Conservation (phyloP, 2,329 filamentous ascomycete genomes). For the Aspergillus sp. region DNA sequence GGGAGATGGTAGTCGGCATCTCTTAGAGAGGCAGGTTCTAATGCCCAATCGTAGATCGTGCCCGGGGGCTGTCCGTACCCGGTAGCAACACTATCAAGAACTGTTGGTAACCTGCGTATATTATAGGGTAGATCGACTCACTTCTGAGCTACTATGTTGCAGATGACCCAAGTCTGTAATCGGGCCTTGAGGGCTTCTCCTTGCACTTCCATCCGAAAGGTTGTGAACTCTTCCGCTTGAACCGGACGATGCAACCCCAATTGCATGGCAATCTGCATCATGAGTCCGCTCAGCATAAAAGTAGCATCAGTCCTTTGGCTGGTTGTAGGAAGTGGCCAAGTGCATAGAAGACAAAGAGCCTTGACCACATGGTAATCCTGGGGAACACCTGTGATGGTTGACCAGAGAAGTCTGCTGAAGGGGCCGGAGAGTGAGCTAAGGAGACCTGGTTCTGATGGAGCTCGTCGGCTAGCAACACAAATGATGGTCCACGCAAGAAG, state of each 20-base stretch:
- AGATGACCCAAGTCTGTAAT: constrained; percentile 61
- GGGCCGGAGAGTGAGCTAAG: constrained; percentile 47
- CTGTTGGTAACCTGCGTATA: constrained; percentile 7
- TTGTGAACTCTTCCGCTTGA: constrained; percentile 52
- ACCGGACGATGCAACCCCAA: constrained; percentile 59
- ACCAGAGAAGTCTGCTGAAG: constrained; percentile 55
- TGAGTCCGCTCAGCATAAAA: constrained; percentile 59
- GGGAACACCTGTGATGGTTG: constrained; percentile 53
- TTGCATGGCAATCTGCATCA: constrained; percentile 64
- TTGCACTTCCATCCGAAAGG: constrained; percentile 46
- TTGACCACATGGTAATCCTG: constrained; percentile 61
- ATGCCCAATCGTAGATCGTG: constrained; percentile 56
- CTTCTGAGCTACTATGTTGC: constrained; percentile 65
- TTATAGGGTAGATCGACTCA: constrained; percentile 23
- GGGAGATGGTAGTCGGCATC: constrained; percentile 45
- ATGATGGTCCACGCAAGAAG: constrained; percentile 63
- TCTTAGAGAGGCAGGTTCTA: constrained; percentile 40
- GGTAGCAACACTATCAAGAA: constrained; percentile 50
- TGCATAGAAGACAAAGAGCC: constrained; percentile 57
- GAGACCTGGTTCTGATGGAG: constrained; percentile 49
- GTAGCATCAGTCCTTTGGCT: constrained; percentile 59
- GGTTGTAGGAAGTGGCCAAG: constrained; percentile 59
- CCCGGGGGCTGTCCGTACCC: constrained; percentile 61
- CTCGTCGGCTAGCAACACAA: constrained; percentile 56
- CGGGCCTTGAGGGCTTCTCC: constrained; percentile 60